phyloP scores from a whole-genome alignment of 1,284 basidiomycete species.

The Trichosporon sp. region DNA sequence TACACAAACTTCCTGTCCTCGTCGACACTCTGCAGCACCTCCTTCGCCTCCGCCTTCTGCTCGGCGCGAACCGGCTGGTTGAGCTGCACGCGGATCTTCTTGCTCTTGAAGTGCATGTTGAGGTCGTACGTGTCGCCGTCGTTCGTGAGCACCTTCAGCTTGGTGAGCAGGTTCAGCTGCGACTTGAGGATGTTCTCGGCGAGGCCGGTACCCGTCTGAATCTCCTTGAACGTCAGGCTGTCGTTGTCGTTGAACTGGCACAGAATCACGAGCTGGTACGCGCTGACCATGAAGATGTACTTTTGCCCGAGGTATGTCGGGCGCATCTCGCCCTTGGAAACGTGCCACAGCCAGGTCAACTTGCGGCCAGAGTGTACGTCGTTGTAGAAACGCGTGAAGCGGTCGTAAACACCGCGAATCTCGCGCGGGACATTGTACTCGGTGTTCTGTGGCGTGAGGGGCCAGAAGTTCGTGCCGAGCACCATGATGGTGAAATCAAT shows the following conservation, averaged over 20 bases:
- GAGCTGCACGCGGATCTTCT: constrained; percentile 77
- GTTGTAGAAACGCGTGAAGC: constrained; percentile 90
- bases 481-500: constrained; percentile 90
- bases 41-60: constrained; percentile 81
- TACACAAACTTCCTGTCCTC: constrained; percentile 97
- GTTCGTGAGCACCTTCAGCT: constrained; percentile 81
- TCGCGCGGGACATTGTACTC: constrained; percentile 87
- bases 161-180: constrained; percentile 74
- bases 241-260: constrained; percentile 91
- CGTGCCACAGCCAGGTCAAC: constrained; percentile 96
- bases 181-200: constrained; percentile 77
- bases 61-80: constrained; percentile 94
- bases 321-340: constrained; percentile 90
- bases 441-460: constrained; percentile 71
- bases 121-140: constrained; percentile 76
- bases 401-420: constrained; percentile 78
- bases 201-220: constrained; percentile 76
- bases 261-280: constrained; percentile 92
- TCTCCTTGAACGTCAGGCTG: constrained; percentile 71
- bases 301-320: constrained; percentile 90
- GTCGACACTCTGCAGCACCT: constrained; percentile 92
- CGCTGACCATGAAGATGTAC: constrained; percentile 90
- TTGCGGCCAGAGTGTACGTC: constrained; percentile 73
- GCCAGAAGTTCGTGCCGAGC: constrained; percentile 95
- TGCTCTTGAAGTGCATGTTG: constrained; percentile 89